These are phyloP conservation scores for Phalaenopsis aphrodite DNA, from an alignment of 106 monocot genomes.

Conservation along the genomic window DNA sequence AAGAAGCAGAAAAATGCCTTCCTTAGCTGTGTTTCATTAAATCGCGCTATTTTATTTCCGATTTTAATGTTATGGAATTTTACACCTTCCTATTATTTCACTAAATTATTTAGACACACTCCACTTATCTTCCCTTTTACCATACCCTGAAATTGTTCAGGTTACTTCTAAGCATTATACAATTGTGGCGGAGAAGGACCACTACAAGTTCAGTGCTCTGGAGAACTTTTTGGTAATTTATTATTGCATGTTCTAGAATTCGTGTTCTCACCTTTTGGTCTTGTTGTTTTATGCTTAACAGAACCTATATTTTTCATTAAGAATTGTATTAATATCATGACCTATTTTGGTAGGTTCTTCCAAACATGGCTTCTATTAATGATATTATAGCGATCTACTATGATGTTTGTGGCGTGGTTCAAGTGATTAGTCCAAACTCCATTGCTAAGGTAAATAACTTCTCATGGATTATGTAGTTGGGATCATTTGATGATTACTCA, in stretches of 20 bases:
- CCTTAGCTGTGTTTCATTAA: not conserved
- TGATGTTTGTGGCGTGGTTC: constrained; percentile 82
- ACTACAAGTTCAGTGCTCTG: constrained; percentile 64
- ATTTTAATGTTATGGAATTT: not conserved
- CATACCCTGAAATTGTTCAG: constrained; percentile 26
- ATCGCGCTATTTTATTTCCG: not conserved
- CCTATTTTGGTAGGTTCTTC: constrained; percentile 52
- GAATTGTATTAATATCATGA: not conserved
- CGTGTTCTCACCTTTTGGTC: not conserved
- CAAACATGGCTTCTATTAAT: constrained; percentile 74
- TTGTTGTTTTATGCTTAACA: not conserved
- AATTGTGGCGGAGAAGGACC: constrained; percentile 66
- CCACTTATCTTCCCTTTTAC: not conserved
- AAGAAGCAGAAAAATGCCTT: not conserved
- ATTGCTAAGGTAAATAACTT: constrained; percentile 58
- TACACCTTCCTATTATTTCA: not conserved
- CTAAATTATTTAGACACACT: not conserved
- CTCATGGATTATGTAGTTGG: not conserved
- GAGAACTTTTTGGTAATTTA: constrained; percentile 78
- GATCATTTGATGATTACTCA: not conserved
- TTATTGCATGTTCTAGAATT: not conserved
- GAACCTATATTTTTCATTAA: not conserved
- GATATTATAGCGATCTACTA: constrained; percentile 72
- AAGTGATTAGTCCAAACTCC: constrained; percentile 30
- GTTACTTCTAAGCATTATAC: constrained; percentile 81